Evolutionary conservation across 2,329 filamentous ascomycete species (phyloP), one percentile per base, ranked within the genome.

Genomic region (Colletotrichum noveboracense): DNA sequence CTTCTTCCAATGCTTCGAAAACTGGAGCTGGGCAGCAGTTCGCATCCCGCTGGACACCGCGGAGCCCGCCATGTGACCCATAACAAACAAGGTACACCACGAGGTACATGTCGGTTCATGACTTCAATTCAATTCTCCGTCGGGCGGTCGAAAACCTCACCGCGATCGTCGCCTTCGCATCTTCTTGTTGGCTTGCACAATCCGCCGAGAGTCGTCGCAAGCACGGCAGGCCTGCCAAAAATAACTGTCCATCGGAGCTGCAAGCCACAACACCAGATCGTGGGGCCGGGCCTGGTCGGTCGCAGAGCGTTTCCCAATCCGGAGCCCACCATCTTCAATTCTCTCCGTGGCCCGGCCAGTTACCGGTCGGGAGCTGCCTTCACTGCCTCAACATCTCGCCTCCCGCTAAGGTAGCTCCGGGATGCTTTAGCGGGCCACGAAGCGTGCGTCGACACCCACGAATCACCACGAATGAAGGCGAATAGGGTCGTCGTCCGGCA

Each of bases 261-360:
- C 56, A 71, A 71, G 72, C 68, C 72, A 68, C 64, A 75, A 58
- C 56, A 75, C 43, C 56, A 62, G 69, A 69, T 65, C 58, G 32
- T 55, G 43, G 62, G 69, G 62, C 62, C 43, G 43, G 43, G 16
- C 32, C 32, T 48, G 26, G 38, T 56, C 32, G 26, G 36, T 56
- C 62, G 62, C 62, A 62, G 69, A 38, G 52, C 43, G 18, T 73
- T 58, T 43, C 69, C 64, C 58, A 64, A 52, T 69, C 32, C 70
- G 64, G 70, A 48, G 21, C 30, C 56, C 26, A 64, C 58, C 58
- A 34, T 65, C 70, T 60, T 36, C 28, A 48, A 43, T 70, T 24
- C 26, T 70, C 43, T 32, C 32, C 30, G 26, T 36, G 38, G 28
- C 64, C 48, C 58, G 26, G 26, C 58, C 58, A 61, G 58, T 61